Percentiles rank a stretch among this genome's conserved stretches.
phyloP scores from a whole-genome alignment of 176 grass and related monocot genomes.

The Eleusine coracana region DNA sequence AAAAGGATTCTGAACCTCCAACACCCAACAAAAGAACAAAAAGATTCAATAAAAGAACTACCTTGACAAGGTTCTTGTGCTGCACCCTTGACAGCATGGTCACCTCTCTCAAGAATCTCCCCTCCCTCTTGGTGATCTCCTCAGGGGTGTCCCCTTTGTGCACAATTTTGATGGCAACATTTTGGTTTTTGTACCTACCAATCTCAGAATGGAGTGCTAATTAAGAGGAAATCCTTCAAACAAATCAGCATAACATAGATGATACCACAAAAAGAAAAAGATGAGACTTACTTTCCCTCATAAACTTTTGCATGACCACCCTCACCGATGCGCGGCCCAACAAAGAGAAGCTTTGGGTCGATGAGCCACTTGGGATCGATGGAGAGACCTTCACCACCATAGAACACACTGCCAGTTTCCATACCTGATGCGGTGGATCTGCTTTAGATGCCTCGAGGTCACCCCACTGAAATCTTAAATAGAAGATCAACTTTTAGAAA shows the following conservation, averaged over 20 bases:
- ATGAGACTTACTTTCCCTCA: slow-evolving; percentile 85
- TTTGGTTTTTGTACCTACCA: slow-evolving; percentile 92
- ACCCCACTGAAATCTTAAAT: slow-evolving; percentile 48
- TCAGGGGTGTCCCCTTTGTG: slow-evolving; percentile 89
- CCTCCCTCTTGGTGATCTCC: slow-evolving; percentile 68
- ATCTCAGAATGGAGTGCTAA: slow-evolving; percentile 32
- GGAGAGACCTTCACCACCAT: slow-evolving; percentile 48
- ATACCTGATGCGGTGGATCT: slow-evolving; percentile 40
- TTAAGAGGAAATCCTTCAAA: slow-evolving; percentile 38
- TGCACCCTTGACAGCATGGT: slow-evolving; percentile 87
- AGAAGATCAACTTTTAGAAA: slow-evolving; percentile 35
- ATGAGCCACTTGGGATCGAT: slow-evolving; percentile 95
- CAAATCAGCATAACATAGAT: slow-evolving; percentile 26
- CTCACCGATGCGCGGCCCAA: slow-evolving; percentile 86
- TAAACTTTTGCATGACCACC: slow-evolving; percentile 93
- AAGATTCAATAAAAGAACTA: slow-evolving; percentile 38
- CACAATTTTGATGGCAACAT: slow-evolving; percentile 93
- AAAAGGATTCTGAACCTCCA: slow-evolving; percentile 29
- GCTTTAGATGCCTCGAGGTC: slow-evolving; percentile 27
- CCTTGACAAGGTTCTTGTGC: slow-evolving; percentile 98
- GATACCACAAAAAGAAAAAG: neutral
- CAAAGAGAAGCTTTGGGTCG: slow-evolving; percentile 89
- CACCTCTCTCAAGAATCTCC: slow-evolving; percentile 95
- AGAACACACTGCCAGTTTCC: slow-evolving; percentile 71
- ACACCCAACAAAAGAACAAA: slow-evolving; percentile 21